Evolutionary conservation across 2,329 filamentous ascomycete species (phyloP).

Genomic region (Paraphoma sp.): DNA sequence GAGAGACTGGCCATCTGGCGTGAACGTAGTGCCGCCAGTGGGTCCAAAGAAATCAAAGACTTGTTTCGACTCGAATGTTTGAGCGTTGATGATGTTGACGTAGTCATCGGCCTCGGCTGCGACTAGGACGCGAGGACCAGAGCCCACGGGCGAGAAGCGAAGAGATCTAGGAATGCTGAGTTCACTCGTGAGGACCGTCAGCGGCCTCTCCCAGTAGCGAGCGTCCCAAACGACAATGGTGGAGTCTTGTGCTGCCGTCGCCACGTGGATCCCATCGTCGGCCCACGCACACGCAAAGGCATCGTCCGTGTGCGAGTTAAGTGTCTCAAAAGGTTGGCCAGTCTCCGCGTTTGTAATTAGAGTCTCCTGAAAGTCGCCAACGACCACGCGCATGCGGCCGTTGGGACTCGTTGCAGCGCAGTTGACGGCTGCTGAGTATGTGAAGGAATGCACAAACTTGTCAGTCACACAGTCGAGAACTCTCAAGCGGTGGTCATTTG

Average conservation of each 20-base stretch:
- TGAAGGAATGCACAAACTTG: slow-evolving; percentile 62
- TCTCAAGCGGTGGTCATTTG: slow-evolving; percentile 63
- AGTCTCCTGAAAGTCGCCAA: slow-evolving; percentile 71
- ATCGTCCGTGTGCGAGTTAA: slow-evolving; percentile 71
- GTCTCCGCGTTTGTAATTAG: slow-evolving; percentile 74
- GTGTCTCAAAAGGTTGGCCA: slow-evolving; percentile 62
- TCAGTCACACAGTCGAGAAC: slow-evolving; percentile 64
- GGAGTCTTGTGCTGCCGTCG: slow-evolving; percentile 79
- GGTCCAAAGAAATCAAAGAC: slow-evolving; percentile 77
- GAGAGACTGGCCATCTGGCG: slow-evolving; percentile 72
- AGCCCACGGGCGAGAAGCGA: slow-evolving; percentile 74
- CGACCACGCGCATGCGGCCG: slow-evolving; percentile 72
- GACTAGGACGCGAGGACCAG: slow-evolving; percentile 70
- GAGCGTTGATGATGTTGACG: slow-evolving; percentile 72
- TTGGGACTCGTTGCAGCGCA: slow-evolving; percentile 76
- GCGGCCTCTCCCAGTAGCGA: slow-evolving; percentile 67
- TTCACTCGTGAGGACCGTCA: slow-evolving; percentile 65
- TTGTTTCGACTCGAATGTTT: slow-evolving; percentile 70
- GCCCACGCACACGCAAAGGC: slow-evolving; percentile 83
- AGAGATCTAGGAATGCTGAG: slow-evolving; percentile 74
- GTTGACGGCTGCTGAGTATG: slow-evolving; percentile 71
- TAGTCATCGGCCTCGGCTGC: slow-evolving; percentile 79
- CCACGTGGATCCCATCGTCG: slow-evolving; percentile 76
- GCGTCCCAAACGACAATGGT: slow-evolving; percentile 79
- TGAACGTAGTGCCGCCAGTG: slow-evolving; percentile 71